Conservation (phyloP, 1,284 basidiomycete genomes). For the Microbotryum violaceum region DNA sequence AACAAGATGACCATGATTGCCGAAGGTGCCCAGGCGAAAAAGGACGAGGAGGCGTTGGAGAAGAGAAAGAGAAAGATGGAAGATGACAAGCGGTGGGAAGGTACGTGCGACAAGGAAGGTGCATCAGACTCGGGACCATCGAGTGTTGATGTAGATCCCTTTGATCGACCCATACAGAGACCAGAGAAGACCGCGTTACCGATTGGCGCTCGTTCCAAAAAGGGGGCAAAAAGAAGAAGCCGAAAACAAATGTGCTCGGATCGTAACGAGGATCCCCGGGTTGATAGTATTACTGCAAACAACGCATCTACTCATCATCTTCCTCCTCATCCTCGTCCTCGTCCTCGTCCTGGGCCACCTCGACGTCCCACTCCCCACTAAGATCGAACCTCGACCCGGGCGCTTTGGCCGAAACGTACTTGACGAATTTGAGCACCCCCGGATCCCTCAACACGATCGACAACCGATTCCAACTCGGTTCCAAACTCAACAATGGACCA, state of each 20-base stretch:
- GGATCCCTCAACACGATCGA: slow-evolving; percentile 86
- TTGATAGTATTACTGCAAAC: neutral
- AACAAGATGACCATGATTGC: slow-evolving; percentile 48
- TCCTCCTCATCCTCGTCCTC: slow-evolving; percentile 38
- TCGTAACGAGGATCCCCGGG: neutral
- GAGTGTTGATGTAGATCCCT: neutral
- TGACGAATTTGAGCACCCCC: slow-evolving; percentile 86
- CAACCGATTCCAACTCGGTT: slow-evolving; percentile 84
- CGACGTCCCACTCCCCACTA: slow-evolving; percentile 77
- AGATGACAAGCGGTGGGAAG: slow-evolving; percentile 49
- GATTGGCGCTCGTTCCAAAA: slow-evolving; percentile 35
- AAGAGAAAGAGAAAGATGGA: slow-evolving; percentile 46
- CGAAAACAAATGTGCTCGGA: slow-evolving; percentile 47
- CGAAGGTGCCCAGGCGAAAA: slow-evolving; percentile 49
- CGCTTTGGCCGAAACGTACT: slow-evolving; percentile 81
- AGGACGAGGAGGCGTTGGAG: slow-evolving; percentile 44
- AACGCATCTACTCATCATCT: neutral
- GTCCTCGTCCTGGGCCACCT: slow-evolving; percentile 45
- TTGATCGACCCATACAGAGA: slow-evolving; percentile 12
- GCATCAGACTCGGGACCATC: neutral
- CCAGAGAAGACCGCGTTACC: slow-evolving; percentile 32
- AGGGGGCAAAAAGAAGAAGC: slow-evolving; percentile 69
- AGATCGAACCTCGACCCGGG: slow-evolving; percentile 84
- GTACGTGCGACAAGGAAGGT: slow-evolving; percentile 33
- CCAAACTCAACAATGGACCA: slow-evolving; percentile 76